phyloP scores from a whole-genome alignment of 768 basidiomycete genomes.

The Amanita subjunquillea region DNA sequence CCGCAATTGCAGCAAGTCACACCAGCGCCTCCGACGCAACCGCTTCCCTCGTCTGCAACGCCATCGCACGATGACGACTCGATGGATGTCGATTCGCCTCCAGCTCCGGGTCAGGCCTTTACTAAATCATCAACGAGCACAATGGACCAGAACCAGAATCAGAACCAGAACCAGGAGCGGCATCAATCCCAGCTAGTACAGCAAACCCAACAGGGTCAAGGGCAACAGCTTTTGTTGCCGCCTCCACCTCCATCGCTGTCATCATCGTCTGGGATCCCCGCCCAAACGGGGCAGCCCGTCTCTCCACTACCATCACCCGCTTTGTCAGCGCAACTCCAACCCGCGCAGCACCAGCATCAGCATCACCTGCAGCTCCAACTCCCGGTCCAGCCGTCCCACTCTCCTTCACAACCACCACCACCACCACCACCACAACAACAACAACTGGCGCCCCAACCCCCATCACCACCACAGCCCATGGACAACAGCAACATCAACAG shows the following conservation, averaged over 20 bases:
- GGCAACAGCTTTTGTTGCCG: background rate
- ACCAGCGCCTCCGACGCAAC: background rate
- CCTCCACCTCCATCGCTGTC: background rate
- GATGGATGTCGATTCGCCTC: conserved; percentile 1
- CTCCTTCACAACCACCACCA: too few relatives aligned
- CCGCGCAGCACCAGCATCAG: background rate
- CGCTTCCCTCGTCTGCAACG: background rate
- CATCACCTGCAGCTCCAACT: background rate
- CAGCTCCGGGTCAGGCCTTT: background rate
- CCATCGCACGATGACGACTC: background rate
- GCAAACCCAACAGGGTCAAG: background rate
- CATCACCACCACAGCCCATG: background rate
- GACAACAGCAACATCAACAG: conserved; percentile 6
- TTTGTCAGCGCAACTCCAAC: background rate
- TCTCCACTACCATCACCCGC: background rate
- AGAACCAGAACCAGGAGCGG: background rate
- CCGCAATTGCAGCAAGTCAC: background rate
- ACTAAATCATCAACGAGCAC: too few relatives aligned
- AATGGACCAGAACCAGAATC: background rate
- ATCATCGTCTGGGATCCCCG: background rate
- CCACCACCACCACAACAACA: background rate
- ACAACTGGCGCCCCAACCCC: background rate
- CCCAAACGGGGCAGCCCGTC: background rate
- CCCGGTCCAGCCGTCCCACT: background rate
- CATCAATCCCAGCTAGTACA: background rate